phyloP scores from a whole-genome alignment of 306 rosid species.

The Sophora flavescens region DNA sequence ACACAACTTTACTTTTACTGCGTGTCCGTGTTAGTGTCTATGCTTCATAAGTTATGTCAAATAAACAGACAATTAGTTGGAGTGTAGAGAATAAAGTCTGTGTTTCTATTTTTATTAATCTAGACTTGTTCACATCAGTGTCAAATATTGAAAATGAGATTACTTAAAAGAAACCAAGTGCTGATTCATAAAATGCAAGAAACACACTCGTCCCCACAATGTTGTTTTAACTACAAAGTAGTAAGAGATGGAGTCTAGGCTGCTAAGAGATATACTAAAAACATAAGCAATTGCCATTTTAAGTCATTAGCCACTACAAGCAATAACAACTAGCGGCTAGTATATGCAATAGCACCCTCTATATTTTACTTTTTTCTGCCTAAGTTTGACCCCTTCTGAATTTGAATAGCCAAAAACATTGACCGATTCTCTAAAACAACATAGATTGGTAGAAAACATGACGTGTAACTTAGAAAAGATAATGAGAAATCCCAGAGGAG shows the following conservation, averaged over 20 bases:
- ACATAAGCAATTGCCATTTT: not conserved
- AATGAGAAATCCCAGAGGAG: not conserved
- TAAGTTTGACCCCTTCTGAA: not conserved
- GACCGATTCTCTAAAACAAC: conserved; percentile 1
- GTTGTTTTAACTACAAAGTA: not conserved
- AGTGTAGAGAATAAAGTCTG: too few relatives aligned
- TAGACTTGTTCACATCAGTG: too few relatives aligned
- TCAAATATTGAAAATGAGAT: conserved; percentile 28
- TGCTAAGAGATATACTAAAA: conserved; percentile 9
- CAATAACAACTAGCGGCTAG: not conserved
- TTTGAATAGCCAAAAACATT: not conserved
- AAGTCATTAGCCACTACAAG: conserved; percentile 10
- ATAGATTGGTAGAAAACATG: not conserved
- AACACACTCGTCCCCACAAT: not conserved
- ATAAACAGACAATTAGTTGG: too few relatives aligned
- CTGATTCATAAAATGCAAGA: conserved; percentile 26
- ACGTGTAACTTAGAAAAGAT: not conserved
- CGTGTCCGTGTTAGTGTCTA: too few relatives aligned
- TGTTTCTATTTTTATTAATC: too few relatives aligned
- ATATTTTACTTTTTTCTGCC: not conserved
- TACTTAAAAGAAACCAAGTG: conserved; percentile 3
- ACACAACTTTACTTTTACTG: not conserved
- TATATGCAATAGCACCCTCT: not conserved
- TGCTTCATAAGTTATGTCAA: too few relatives aligned
- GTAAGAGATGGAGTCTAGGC: not conserved